Percentiles rank a stretch among this genome's conserved stretches.
Conservation (phyloP, 2,329 filamentous ascomycete genomes). For the Alternaria brassicae region DNA sequence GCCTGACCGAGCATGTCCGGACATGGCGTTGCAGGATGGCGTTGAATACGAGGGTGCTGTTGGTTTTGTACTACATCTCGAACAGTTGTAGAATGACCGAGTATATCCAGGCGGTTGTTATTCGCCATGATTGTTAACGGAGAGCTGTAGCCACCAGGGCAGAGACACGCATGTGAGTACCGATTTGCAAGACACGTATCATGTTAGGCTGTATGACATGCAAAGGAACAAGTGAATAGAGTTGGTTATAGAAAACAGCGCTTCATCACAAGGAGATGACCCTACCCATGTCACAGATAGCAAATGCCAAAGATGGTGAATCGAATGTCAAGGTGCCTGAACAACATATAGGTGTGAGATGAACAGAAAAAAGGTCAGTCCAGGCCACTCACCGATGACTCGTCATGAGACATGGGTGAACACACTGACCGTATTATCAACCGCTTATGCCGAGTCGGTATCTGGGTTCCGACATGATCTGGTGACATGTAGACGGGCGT, state of each 20-base stretch:
- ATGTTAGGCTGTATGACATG: too few species aligned
- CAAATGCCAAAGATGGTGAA: background rate
- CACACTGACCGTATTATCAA: background rate
- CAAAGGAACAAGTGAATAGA: background rate
- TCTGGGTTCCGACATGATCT: conserved; percentile 7
- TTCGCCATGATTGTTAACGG: too few species aligned
- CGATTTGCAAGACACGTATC: too few species aligned
- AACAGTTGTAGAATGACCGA: too few species aligned
- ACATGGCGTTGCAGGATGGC: too few species aligned
- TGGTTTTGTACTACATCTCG: too few species aligned
- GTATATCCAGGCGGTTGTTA: too few species aligned
- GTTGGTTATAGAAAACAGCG: background rate
- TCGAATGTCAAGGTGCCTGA: background rate
- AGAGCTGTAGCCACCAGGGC: too few species aligned
- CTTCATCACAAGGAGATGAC: background rate
- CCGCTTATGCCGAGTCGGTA: conserved; percentile 3
- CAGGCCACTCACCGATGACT: background rate
- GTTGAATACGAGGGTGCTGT: too few species aligned
- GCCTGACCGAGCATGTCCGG: background rate
- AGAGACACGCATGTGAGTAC: background rate
- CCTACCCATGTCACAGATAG: background rate
- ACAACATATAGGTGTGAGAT: too few species aligned
- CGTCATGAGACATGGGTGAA: background rate
- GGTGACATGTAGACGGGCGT: conserved; percentile 6
- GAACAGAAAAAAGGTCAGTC: background rate